phyloP scores from a whole-genome alignment of 2,329 filamentous ascomycete genomes.

The Xylaria sp. region DNA sequence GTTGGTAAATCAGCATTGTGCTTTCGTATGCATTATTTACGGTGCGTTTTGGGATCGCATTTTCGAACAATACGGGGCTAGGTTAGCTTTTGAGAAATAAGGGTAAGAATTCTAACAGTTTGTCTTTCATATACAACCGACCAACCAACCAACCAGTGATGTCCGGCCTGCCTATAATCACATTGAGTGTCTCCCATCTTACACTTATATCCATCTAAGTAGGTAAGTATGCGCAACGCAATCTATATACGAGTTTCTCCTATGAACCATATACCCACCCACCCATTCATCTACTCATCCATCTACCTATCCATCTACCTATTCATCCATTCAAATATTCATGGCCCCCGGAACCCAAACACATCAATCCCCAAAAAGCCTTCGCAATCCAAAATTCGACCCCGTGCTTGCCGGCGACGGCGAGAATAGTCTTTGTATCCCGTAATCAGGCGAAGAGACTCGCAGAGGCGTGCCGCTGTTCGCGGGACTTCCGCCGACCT shows the following conservation, averaged over 20 bases:
- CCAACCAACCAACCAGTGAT: too few species aligned
- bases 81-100: conserved; percentile 4
- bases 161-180: conserved; percentile 2
- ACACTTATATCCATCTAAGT: neutral
- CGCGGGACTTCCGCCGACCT: conserved; percentile 1
- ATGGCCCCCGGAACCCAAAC: too few species aligned
- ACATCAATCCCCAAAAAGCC: conserved; percentile 24
- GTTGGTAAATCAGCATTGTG: neutral
- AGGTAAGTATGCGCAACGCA: neutral
- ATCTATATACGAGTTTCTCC: conserved; percentile 10
- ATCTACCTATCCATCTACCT: too few species aligned
- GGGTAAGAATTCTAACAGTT: conserved; percentile 6
- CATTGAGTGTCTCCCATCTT: neutral
- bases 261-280: neutral
- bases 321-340: too few species aligned
- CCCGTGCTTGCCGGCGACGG: conserved; percentile 8
- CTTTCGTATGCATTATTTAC: neutral
- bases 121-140: conserved; percentile 7
- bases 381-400: conserved; percentile 23
- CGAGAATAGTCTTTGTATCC: conserved; percentile 16
- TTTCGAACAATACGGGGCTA: neutral
- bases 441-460: conserved; percentile 11
- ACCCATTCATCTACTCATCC: too few species aligned
- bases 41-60: conserved; percentile 10
- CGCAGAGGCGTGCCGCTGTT: conserved; percentile 1